Evolutionary conservation across 192 early-diverging fungal species (phyloP).

Genomic region (Gonapodya sp.): DNA sequence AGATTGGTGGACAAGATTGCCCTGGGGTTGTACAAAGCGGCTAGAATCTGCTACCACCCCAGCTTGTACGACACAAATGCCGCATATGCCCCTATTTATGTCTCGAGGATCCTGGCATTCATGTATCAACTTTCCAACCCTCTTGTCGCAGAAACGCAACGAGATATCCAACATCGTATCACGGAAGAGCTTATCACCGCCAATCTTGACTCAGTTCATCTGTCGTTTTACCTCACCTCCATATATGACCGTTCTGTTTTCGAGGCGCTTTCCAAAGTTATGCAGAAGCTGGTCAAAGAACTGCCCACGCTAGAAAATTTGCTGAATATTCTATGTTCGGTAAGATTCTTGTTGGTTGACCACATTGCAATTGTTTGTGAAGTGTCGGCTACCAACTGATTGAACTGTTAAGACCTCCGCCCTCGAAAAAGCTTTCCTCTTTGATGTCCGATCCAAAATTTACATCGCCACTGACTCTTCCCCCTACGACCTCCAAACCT

Average conservation of each 20-base stretch:
- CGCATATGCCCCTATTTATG: no score
- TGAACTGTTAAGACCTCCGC: slow-evolving; percentile 60
- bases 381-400: neutral
- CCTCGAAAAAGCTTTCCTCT: slow-evolving; percentile 93
- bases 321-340: slow-evolving; percentile 85
- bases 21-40: neutral
- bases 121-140: neutral
- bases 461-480: slow-evolving; percentile 93
- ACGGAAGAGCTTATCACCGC: slow-evolving; percentile 76
- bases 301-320: slow-evolving; percentile 79
- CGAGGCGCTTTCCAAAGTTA: slow-evolving; percentile 90
- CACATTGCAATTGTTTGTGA: neutral
- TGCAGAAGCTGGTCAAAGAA: slow-evolving; percentile 80
- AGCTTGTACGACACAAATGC: no score
- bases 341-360: slow-evolving; percentile 27
- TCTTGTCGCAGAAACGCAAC: slow-evolving; percentile 62
- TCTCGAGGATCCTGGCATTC: no score
- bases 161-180: slow-evolving; percentile 87
- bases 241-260: slow-evolving; percentile 91
- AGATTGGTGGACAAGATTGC: neutral
- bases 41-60: no score
- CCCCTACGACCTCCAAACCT: slow-evolving; percentile 77
- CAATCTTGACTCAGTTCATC: slow-evolving; percentile 58
- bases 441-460: slow-evolving; percentile 80
- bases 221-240: slow-evolving; percentile 80